Conservation (phyloP, 805 yeast genomes). For the Candida taoyuanica region DNA sequence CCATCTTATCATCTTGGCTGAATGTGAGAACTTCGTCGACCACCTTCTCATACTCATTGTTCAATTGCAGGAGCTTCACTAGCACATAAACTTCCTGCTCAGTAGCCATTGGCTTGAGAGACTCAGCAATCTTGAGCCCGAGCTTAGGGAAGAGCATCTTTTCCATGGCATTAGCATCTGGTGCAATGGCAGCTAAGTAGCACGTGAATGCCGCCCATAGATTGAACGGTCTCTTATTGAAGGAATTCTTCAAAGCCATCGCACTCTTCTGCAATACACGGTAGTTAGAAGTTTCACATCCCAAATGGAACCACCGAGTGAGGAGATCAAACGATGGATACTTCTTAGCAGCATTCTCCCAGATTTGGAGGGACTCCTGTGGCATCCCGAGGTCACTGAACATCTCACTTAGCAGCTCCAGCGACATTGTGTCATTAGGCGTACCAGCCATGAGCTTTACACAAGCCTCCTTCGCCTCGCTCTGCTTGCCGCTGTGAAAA, state of each 20-base stretch:
- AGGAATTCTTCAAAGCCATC: slow-evolving; percentile 36
- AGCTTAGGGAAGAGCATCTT: slow-evolving; percentile 50
- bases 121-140: slow-evolving; percentile 53
- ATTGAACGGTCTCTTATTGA: slow-evolving; percentile 34
- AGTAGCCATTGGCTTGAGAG: slow-evolving; percentile 44
- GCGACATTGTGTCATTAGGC: slow-evolving; percentile 53
- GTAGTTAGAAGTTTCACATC: slow-evolving; percentile 44
- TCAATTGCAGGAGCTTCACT: slow-evolving; percentile 43
- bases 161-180: slow-evolving; percentile 40
- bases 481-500: slow-evolving; percentile 30
- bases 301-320: slow-evolving; percentile 53
- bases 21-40: slow-evolving; percentile 31
- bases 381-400: slow-evolving; percentile 36
- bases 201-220: slow-evolving; percentile 56
- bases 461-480: slow-evolving; percentile 24
- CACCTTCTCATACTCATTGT: slow-evolving; percentile 23
- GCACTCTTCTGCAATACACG: slow-evolving; percentile 52
- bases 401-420: slow-evolving; percentile 43
- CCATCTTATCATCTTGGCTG: slow-evolving; percentile 33
- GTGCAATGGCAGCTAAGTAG: slow-evolving; percentile 35
- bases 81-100: slow-evolving; percentile 67
- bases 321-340: slow-evolving; percentile 47
- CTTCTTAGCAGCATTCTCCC: slow-evolving; percentile 54
- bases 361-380: slow-evolving; percentile 43
- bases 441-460: slow-evolving; percentile 26